Percentiles rank a stretch among this genome's conserved stretches.
Conservation (phyloP, 345 rosid genomes). For the Heritiera fomes region DNA sequence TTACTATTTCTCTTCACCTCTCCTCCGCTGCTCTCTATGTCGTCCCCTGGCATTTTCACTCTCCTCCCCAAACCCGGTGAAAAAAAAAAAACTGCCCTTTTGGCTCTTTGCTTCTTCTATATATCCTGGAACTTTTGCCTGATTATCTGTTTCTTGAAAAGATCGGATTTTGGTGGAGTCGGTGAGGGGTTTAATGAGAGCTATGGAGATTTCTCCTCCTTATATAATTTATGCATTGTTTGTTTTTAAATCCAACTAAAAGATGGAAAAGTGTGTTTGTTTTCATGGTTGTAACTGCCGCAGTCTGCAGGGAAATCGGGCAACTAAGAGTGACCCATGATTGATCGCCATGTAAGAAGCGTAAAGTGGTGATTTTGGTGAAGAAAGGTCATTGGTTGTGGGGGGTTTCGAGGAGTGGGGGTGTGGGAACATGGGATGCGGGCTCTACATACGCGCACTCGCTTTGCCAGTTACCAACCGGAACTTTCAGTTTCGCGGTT, state of each 20-base stretch:
- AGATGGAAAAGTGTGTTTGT: too few relatives aligned
- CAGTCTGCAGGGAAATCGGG: not conserved
- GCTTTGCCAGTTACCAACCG: not conserved
- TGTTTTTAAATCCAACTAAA: too few relatives aligned
- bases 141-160: not conserved
- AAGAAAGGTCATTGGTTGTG: not conserved
- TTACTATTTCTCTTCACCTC: constrained; percentile 26
- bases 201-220: not conserved
- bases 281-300: not conserved
- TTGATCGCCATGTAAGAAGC: not conserved
- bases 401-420: not conserved
- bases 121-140: not conserved
- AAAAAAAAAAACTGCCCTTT: too few relatives aligned
- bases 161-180: constrained; percentile 4
- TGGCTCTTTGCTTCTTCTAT: not conserved
- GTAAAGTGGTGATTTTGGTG: not conserved
- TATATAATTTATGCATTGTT: too few relatives aligned
- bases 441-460: not conserved
- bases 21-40: constrained; percentile 39
- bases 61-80: not conserved
- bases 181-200: constrained; percentile 21
- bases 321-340: not conserved
- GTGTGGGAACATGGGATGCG: not conserved
- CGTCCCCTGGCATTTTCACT: constrained; percentile 32
- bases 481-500: too few relatives aligned